Conservation (phyloP, 805 yeast genomes). For the Wickerhamiella bombiphila region DNA sequence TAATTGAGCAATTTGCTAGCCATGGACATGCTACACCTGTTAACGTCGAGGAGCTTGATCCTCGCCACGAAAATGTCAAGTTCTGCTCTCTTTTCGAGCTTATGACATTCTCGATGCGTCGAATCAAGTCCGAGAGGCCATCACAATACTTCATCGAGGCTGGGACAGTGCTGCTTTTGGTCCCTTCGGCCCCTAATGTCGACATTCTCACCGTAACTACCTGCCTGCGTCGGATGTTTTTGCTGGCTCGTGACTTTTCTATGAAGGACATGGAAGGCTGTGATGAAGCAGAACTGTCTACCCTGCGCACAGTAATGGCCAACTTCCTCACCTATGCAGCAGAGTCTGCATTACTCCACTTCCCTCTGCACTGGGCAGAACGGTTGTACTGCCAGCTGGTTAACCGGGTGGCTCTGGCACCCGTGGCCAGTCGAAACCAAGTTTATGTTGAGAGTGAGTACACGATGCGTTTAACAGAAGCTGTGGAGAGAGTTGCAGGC, state of each 20-base stretch:
- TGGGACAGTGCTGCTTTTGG: slow-evolving; percentile 41
- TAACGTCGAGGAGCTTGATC: slow-evolving; percentile 9
- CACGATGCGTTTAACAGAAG: slow-evolving; percentile 22
- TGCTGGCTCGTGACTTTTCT: slow-evolving; percentile 39
- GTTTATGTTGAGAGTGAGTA: slow-evolving; percentile 19
- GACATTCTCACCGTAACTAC: slow-evolving; percentile 27
- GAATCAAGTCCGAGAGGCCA: slow-evolving; percentile 59
- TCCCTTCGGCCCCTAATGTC: slow-evolving; percentile 30
- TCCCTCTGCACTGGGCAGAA: slow-evolving; percentile 21
- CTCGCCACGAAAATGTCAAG: slow-evolving; percentile 28
- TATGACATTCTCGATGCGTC: slow-evolving; percentile 39
- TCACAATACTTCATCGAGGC: slow-evolving; percentile 65
- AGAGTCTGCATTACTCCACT: slow-evolving; percentile 26
- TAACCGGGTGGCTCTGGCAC: slow-evolving; percentile 18
- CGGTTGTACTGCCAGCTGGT: slow-evolving; percentile 23
- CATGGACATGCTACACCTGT: slow-evolving; percentile 3
- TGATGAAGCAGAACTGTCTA: slow-evolving; percentile 29
- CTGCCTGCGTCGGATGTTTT: slow-evolving; percentile 47
- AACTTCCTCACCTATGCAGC: slow-evolving; percentile 43
- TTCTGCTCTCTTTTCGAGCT: slow-evolving; percentile 57
- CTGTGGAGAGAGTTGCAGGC: slow-evolving; percentile 30
- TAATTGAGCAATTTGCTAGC: slow-evolving; percentile 24
- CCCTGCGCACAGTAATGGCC: slow-evolving; percentile 49
- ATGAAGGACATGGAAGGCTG: slow-evolving; percentile 20
- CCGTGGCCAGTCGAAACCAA: slow-evolving; percentile 17